Percentiles rank a stretch among this genome's conserved stretches.
Evolutionary conservation across 495 filamentous ascomycete species (phyloP).

Genomic region (Bombardia bombarda): DNA sequence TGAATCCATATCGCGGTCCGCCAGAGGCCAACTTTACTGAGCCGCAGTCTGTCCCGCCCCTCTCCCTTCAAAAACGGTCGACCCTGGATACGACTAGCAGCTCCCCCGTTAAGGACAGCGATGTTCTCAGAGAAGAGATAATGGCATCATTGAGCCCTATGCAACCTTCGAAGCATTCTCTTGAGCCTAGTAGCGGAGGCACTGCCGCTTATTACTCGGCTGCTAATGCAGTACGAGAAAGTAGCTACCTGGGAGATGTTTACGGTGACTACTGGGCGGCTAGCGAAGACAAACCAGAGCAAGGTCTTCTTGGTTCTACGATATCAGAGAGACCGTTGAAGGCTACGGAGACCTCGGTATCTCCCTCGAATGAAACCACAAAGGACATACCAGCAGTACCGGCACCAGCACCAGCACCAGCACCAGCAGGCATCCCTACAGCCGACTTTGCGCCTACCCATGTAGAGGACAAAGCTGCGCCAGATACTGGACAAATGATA

Average conservation of each 20-base stretch:
- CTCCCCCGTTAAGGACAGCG: conserved; percentile 61
- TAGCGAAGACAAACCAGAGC: conserved; percentile 16
- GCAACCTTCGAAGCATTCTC: conserved; percentile 4
- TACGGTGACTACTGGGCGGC: conserved; percentile 37
- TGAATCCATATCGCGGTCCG: conserved; percentile 33
- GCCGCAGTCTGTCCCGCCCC: conserved; percentile 19
- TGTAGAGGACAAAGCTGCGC: too few relatives aligned
- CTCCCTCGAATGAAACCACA: background rate
- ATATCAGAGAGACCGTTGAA: background rate
- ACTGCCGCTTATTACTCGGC: conserved; percentile 16
- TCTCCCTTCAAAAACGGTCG: conserved; percentile 42
- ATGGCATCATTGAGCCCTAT: conserved; percentile 61
- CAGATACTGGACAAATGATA: too few relatives aligned
- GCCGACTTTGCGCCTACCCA: too few relatives aligned
- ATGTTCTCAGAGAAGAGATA: conserved; percentile 72
- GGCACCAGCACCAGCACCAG: too few relatives aligned
- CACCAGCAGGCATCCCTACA: background rate
- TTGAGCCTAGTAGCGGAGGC: conserved; percentile 2
- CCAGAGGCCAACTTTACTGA: conserved; percentile 6
- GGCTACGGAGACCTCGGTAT: background rate
- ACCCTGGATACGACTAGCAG: conserved; percentile 48
- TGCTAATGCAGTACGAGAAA: conserved; percentile 26
- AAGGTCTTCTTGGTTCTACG: background rate
- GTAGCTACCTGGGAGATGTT: conserved; percentile 37
- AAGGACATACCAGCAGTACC: background rate